A percentile compares a stretch with the other conserved stretches of the same genome.
phyloP scores from a whole-genome alignment of 257 asterid genomes.

The Salvia rosmarinus region DNA sequence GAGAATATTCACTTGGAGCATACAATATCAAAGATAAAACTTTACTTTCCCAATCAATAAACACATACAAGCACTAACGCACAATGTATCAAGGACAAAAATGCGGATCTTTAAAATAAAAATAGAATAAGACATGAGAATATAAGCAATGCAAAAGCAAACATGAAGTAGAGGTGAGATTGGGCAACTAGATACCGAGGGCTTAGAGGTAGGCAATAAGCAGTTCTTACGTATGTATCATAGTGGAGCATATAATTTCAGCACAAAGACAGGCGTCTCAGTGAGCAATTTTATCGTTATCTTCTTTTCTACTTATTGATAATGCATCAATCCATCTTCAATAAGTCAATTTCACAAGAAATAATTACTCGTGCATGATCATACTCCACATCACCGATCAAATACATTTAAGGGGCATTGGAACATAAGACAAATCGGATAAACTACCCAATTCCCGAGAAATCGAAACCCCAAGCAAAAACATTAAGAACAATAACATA shows the following conservation, averaged over 20 bases:
- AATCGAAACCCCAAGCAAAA: background rate
- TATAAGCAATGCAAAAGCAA: background rate
- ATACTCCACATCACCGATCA: background rate
- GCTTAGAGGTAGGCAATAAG: background rate
- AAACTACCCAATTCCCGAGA: conserved; percentile 13
- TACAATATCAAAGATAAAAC: background rate
- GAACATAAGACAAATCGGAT: background rate
- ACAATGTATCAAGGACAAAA: background rate
- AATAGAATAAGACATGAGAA: background rate
- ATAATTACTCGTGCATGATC: background rate
- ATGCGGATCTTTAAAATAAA: background rate
- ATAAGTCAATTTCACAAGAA: background rate
- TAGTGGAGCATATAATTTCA: background rate
- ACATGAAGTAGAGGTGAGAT: background rate
- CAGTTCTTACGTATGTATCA: background rate
- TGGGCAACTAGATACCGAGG: background rate
- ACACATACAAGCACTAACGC: conserved; percentile 7
- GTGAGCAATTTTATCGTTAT: background rate
- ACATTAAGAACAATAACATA: background rate
- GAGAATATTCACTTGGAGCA: background rate
- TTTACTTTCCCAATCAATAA: background rate
- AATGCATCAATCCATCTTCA: background rate
- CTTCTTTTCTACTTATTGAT: background rate
- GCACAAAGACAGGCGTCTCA: background rate
- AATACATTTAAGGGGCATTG: background rate